Evolutionary conservation across 129 eudicot genomes (phyloP), one percentile per base, ranked within the genome.

Genomic region (Saposhnikovia divaricata): DNA sequence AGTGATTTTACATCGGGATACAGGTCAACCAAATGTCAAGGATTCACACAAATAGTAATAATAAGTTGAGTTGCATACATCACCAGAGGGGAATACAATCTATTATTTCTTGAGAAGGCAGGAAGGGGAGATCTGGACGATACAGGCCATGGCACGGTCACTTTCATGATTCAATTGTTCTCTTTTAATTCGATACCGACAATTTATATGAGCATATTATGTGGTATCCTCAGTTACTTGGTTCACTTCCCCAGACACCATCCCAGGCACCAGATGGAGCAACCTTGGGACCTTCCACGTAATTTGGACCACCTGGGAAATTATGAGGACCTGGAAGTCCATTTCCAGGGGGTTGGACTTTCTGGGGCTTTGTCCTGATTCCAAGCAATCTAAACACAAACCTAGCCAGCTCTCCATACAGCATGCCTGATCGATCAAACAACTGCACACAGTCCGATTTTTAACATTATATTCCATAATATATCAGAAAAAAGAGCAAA

Each of bases 371-470:
- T n/a, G 90, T 87, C 81, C 72, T 84, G 55, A 89, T 78, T 40
- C 98, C 98, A 79, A 93, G 81, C 44, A 93, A 75, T 76, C 96
- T 90, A 53, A 93, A 84, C 43, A 87, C 98, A 84, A 93, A 93
- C 85, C 96, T 88, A 9, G 98, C 98, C 9, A 93, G 86, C 90
- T 91, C 97, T 66, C 97, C 98, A 18, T 93, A 93, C 70, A 93
- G 83, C 72, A 91, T 44, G n/a, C 98, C 98, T 25, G 97, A 92
- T n/a, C 98, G 89, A 66, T 93, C 98, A 86, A 88, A 93, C 47
- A 93, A 78, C 98, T 93, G 92, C 86, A 88, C 66, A 81, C 16
- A 45, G 40, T 25, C 28, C 66, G 6, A 47, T 50, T 44, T 37
- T 71, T 23, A 31, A 25, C 71, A 18, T 2, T 75, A 15, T 2